These are phyloP conservation scores for Cyclospora cayetanensis DNA, from an alignment of 169 alveolate genomes.

Conservation along the genomic window DNA sequence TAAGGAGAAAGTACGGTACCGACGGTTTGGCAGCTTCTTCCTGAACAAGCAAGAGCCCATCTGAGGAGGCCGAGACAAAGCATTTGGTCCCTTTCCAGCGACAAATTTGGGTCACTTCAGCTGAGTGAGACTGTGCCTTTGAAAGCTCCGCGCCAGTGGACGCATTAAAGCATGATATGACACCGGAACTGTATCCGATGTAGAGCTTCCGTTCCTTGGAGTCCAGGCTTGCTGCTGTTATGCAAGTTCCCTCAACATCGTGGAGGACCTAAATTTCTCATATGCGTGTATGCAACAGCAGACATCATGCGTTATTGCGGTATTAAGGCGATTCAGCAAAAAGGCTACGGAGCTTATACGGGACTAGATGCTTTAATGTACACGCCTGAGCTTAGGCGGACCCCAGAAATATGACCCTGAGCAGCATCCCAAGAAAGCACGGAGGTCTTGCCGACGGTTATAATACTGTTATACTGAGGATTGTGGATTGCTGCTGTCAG, in stretches of 20 bases:
- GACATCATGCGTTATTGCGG: too few relatives aligned
- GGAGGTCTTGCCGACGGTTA: conserved; percentile 27
- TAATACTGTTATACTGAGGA: conserved; percentile 47
- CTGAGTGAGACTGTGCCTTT: not conserved
- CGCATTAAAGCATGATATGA: conserved; percentile 29
- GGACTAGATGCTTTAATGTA: too few relatives aligned
- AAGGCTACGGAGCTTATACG: too few relatives aligned
- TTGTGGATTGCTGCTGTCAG: conserved; percentile 50
- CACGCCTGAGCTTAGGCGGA: too few relatives aligned
- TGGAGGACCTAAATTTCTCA: conserved; percentile 35
- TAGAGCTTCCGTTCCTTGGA: conserved; percentile 48
- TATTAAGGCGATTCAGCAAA: too few relatives aligned
- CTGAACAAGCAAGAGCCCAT: conserved; percentile 64
- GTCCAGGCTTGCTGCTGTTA: conserved; percentile 64
- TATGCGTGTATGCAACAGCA: too few relatives aligned
- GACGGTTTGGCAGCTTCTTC: conserved; percentile 57
- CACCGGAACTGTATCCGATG: conserved; percentile 46
- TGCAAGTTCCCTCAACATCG: conserved; percentile 22
- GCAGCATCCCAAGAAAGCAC: conserved; percentile 56
- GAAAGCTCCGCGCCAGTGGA: conserved; percentile 44
- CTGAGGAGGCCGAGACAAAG: conserved; percentile 66
- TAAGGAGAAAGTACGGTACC: too few relatives aligned
- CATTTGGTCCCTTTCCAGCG: conserved; percentile 49
- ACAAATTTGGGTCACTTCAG: conserved; percentile 40
- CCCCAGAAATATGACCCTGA: conserved; percentile 49